Percentiles rank a stretch among this genome's conserved stretches.
Conservation (phyloP, 805 yeast species). For the Cyberlindnera sargentensis region DNA sequence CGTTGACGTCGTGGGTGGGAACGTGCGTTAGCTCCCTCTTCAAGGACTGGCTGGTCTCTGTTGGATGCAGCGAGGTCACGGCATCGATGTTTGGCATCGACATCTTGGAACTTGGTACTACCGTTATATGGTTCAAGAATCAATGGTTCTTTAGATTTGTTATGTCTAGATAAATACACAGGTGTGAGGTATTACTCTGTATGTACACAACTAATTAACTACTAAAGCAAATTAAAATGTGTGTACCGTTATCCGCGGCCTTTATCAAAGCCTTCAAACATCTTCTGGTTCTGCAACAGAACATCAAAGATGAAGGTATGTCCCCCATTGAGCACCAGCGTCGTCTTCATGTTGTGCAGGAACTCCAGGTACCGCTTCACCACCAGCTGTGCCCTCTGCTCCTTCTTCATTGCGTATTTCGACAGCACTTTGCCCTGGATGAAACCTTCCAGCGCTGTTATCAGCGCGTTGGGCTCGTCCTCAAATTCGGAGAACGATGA, state of each 20-base stretch:
- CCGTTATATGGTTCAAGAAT: too few relatives aligned
- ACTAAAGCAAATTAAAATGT: too few relatives aligned
- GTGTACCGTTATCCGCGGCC: background rate
- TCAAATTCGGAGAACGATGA: slow-evolving; percentile 32
- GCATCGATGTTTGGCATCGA: slow-evolving; percentile 10
- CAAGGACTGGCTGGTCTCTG: slow-evolving; percentile 5
- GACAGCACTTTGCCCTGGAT: slow-evolving; percentile 28
- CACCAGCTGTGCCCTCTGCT: slow-evolving; percentile 13
- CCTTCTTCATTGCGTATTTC: slow-evolving; percentile 8
- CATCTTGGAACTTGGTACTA: too few relatives aligned
- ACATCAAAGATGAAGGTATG: slow-evolving; percentile 53
- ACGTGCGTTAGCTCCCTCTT: slow-evolving; percentile 4
- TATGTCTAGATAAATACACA: too few relatives aligned
- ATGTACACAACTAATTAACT: too few relatives aligned
- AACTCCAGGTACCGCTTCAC: slow-evolving; percentile 29
- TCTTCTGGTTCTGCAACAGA: slow-evolving; percentile 38
- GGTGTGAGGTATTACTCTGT: too few relatives aligned
- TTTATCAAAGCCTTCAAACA: slow-evolving; percentile 33
- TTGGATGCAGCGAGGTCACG: background rate
- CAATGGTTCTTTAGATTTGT: too few relatives aligned
- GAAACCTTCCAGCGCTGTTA: slow-evolving; percentile 32
- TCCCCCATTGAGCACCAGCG: slow-evolving; percentile 49
- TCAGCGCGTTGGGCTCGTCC: slow-evolving; percentile 31
- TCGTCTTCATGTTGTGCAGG: slow-evolving; percentile 33
- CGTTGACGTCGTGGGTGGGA: slow-evolving; percentile 5